Evolutionary conservation across 768 basidiomycete genomes (phyloP).

Genomic region (Stropharia rugosoannulata): DNA sequence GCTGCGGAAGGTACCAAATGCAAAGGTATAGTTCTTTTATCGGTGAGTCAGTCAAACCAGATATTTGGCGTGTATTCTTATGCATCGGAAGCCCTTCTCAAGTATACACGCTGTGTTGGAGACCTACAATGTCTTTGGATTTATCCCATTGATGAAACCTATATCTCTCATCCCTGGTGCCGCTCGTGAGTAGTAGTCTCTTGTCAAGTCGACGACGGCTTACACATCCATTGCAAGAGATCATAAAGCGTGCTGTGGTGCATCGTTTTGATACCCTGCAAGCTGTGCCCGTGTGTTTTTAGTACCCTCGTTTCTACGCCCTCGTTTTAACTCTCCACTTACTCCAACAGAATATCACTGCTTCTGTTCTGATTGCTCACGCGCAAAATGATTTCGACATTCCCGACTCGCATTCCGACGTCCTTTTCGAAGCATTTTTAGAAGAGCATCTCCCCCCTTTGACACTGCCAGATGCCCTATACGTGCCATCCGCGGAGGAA

Average conservation of each 20-base stretch:
- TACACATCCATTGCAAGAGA: constrained; percentile 29
- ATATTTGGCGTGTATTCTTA: not conserved
- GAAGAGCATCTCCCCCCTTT: constrained; percentile 58
- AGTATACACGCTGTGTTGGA: constrained; percentile 63
- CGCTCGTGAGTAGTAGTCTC: constrained; percentile 46
- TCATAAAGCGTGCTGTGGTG: constrained; percentile 46
- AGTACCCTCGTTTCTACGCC: constrained; percentile 15
- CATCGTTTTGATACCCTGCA: constrained; percentile 64
- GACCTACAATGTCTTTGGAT: constrained; percentile 64
- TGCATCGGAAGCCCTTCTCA: constrained; percentile 47
- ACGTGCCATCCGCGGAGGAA: constrained; percentile 30
- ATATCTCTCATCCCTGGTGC: constrained; percentile 63
- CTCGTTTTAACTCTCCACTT: constrained; percentile 8
- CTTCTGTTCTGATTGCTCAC: constrained; percentile 73
- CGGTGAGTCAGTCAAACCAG: constrained; percentile 26
- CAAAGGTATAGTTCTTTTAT: constrained; percentile 50
- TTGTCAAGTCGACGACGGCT: not conserved
- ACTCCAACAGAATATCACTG: constrained; percentile 56
- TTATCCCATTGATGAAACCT: constrained; percentile 74
- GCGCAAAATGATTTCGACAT: constrained; percentile 81
- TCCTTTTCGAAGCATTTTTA: constrained; percentile 71
- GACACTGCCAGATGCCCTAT: constrained; percentile 24
- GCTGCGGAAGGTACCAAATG: constrained; percentile 38
- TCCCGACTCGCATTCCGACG: constrained; percentile 68
- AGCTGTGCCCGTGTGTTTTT: constrained; percentile 49